These are phyloP conservation scores for Aspergillus sp. DNA, from an alignment of 2,329 filamentous ascomycete genomes.

Conservation along the genomic window DNA sequence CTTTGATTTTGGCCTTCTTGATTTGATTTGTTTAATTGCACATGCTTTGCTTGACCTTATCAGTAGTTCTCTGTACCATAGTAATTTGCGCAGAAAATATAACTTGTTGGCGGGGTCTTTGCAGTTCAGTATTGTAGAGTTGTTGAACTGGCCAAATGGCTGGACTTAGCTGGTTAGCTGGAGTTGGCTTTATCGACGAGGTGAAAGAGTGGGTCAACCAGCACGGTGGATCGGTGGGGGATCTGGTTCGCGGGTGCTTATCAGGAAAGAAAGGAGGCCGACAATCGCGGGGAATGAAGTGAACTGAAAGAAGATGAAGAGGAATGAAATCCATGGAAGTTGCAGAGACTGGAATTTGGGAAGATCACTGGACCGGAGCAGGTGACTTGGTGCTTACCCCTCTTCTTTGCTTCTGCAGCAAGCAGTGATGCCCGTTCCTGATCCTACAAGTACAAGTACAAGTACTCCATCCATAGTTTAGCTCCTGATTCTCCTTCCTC, in stretches of 20 bases:
- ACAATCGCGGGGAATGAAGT: background rate
- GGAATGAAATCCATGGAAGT: too few relatives aligned
- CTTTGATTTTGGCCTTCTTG: constrained; percentile 11
- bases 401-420: constrained; percentile 7
- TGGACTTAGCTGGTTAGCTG: background rate
- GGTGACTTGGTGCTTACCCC: constrained; percentile 13
- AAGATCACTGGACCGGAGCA: constrained; percentile 7
- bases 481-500: constrained; percentile 14
- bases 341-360: background rate
- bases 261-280: background rate
- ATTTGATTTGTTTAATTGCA: constrained; percentile 24
- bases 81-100: constrained; percentile 39
- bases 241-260: background rate
- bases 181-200: background rate
- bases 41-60: constrained; percentile 24
- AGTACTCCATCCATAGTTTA: background rate
- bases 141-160: background rate
- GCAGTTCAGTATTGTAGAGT: constrained; percentile 1
- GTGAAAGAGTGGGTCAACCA: background rate
- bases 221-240: background rate
- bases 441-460: background rate
- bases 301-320: background rate
- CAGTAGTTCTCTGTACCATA: constrained; percentile 43
- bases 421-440: background rate
- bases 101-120: constrained; percentile 32